Evolutionary conservation across 257 asterid species (phyloP).

Genomic region (Przewalskia tangutica): DNA sequence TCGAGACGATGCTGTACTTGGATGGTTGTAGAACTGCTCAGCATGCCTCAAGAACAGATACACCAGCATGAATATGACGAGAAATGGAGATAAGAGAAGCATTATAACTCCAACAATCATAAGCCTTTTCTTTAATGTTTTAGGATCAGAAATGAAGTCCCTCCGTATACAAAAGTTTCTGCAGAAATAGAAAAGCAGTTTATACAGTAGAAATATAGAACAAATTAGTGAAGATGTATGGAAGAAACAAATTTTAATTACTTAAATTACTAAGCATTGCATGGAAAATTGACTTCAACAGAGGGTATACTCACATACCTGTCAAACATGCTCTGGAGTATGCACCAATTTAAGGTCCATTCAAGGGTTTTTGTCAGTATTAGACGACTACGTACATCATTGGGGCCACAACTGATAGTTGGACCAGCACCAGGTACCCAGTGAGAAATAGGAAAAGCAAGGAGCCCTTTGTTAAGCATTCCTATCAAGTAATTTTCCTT

Average conservation of each 20-base stretch:
- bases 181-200: slow-evolving; percentile 19
- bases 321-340: slow-evolving; percentile 95
- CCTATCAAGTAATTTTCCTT: slow-evolving; percentile 96
- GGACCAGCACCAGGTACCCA: slow-evolving; percentile 88
- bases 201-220: too few species aligned
- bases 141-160: slow-evolving; percentile 79
- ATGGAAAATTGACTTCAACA: background rate
- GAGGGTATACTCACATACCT: slow-evolving; percentile 30
- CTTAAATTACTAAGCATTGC: background rate
- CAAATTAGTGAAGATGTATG: background rate
- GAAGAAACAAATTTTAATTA: background rate
- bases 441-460: slow-evolving; percentile 71
- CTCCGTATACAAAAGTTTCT: slow-evolving; percentile 71
- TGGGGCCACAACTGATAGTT: slow-evolving; percentile 31
- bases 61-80: slow-evolving; percentile 88
- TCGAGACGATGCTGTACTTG: slow-evolving; percentile 89
- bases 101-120: slow-evolving; percentile 77
- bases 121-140: slow-evolving; percentile 74
- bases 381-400: slow-evolving; percentile 43
- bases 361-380: slow-evolving; percentile 86
- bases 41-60: slow-evolving; percentile 97
- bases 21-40: slow-evolving; percentile 94
- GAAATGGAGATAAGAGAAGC: slow-evolving; percentile 88
- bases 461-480: slow-evolving; percentile 95
- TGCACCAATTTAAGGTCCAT: slow-evolving; percentile 95